Evolutionary conservation across 495 filamentous ascomycete genomes (phyloP), one percentile per base, ranked within the genome.

Genomic region (Delitschia confertaspora): DNA sequence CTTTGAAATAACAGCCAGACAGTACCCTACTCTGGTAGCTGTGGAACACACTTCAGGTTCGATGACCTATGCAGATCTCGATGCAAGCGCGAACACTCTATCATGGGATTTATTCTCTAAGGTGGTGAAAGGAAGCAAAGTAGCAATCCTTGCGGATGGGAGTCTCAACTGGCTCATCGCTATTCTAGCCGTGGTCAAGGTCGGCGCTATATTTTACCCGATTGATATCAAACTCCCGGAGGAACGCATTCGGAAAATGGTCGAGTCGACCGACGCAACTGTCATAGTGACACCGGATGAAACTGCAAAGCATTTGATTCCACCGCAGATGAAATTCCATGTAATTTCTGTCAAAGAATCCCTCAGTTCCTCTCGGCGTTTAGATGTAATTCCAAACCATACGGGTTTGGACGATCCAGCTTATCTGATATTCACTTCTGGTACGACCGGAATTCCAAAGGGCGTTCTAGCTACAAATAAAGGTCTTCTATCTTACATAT

Each of bases 381-480:
- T n/a, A n/a, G n/a, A n/a, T n/a, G n/a, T n/a, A n/a, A n/a, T n/a
- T n/a, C n/a, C n/a, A n/a, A n/a, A n/a, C n/a, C n/a, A n/a, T n/a
- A n/a, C n/a, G n/a, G n/a, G 8, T 20, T 17, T 29, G 7, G 23
- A 38, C 23, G 39, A 49, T 18, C 21, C 34, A 8, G 56, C 51
- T 1, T 65, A 52, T 27, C 27, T 60, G 18, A 67, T 73, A 18
- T 75, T 72, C 49, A 75, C 71, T 5, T 71, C 68, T 13, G 72
- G 72, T 3, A 66, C 63, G n/a, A 75, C 71, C 0, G 70, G 70
- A 0, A 67, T 57, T 6, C 71, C 71, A 0, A 74, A 74, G 50
- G 73, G 70, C 3, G 73, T 76, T 8, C 49, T 65, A 3, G 58
- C 75, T 1, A 62, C 60, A 0, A 74, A 79, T 42, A 45, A 54